Evolutionary conservation across 164 flowering plant species (phyloP).

Genomic region (Macadamia integrifolia): DNA sequence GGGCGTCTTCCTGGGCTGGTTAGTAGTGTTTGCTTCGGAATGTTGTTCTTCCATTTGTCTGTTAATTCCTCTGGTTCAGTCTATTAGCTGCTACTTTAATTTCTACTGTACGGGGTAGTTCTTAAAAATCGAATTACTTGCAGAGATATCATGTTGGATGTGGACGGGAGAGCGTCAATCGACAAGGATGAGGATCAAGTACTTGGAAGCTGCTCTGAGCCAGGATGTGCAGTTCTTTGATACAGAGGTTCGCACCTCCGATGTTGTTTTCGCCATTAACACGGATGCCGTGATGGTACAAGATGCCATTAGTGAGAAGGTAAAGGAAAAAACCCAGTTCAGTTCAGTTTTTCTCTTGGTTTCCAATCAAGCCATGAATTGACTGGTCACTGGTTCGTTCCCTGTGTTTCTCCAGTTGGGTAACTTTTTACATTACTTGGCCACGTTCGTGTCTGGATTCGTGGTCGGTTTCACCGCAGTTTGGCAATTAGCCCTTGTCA

Average conservation of each 20-base stretch:
- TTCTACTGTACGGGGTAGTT: neutral
- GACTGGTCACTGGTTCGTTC: neutral
- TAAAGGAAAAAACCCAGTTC: slow-evolving; percentile 14
- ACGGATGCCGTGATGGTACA: slow-evolving; percentile 91
- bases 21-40: neutral
- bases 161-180: slow-evolving; percentile 98
- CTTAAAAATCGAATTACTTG: slow-evolving; percentile 15
- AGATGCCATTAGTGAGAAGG: slow-evolving; percentile 99
- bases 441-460: slow-evolving; percentile 90
- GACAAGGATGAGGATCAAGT: slow-evolving; percentile 92
- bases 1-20: slow-evolving; percentile 99
- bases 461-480: slow-evolving; percentile 95
- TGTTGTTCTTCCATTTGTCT: slow-evolving; percentile 1
- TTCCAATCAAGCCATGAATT: neutral
- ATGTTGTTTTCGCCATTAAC: slow-evolving; percentile 85
- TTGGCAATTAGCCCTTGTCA: slow-evolving; percentile 91
- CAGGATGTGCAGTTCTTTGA: slow-evolving; percentile 95
- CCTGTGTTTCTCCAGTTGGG: slow-evolving; percentile 57
- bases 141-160: slow-evolving; percentile 99
- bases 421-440: slow-evolving; percentile 91
- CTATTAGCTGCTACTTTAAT: neutral
- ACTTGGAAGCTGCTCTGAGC: slow-evolving; percentile 80
- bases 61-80: too few relatives aligned
- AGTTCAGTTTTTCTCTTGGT: neutral
- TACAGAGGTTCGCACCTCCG: slow-evolving; percentile 87